These are phyloP conservation scores for Coemansia sp. DNA, from an alignment of 192 early-diverging fungal genomes.

Conservation along the genomic window DNA sequence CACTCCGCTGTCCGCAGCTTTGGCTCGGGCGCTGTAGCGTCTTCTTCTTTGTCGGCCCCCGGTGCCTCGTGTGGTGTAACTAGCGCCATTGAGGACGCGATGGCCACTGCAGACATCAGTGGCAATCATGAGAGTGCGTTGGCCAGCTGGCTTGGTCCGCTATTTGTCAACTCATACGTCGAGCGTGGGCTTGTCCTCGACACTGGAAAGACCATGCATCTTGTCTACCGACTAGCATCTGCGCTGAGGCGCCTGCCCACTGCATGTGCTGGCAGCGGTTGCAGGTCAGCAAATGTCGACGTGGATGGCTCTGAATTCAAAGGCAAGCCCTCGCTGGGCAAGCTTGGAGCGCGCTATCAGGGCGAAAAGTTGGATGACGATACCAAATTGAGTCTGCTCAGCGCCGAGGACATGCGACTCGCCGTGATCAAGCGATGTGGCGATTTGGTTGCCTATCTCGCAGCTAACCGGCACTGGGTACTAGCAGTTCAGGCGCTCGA, in stretches of 20 bases:
- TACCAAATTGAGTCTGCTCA: constrained; percentile 1
- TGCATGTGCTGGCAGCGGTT: background rate
- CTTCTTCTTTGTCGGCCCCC: background rate
- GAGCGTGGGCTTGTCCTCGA: constrained; percentile 67
- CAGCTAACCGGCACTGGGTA: constrained; percentile 43
- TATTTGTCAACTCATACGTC: constrained; percentile 58
- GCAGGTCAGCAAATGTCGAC: background rate
- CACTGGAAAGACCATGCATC: constrained; percentile 58
- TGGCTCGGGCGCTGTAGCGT: background rate
- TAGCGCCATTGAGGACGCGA: constrained; percentile 1
- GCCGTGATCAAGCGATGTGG: constrained; percentile 29
- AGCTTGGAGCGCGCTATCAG: background rate
- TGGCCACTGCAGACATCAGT: constrained; percentile 7
- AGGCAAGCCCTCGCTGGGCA: background rate
- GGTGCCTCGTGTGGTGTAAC: constrained; percentile 2
- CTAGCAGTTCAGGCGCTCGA: constrained; percentile 40
- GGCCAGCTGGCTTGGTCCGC: constrained; percentile 34
- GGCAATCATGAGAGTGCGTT: background rate
- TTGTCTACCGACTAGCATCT: constrained; percentile 30
- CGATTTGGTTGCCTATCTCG: constrained; percentile 28
- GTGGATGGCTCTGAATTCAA: constrained; percentile 14
- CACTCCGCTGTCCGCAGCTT: background rate
- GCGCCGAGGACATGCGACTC: constrained; percentile 22
- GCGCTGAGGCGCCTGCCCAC: constrained; percentile 35
- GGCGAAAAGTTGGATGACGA: constrained; percentile 10